Evolutionary conservation across 2,329 filamentous ascomycete species (phyloP).

Genomic region (Pseudogymnoascus sp.): DNA sequence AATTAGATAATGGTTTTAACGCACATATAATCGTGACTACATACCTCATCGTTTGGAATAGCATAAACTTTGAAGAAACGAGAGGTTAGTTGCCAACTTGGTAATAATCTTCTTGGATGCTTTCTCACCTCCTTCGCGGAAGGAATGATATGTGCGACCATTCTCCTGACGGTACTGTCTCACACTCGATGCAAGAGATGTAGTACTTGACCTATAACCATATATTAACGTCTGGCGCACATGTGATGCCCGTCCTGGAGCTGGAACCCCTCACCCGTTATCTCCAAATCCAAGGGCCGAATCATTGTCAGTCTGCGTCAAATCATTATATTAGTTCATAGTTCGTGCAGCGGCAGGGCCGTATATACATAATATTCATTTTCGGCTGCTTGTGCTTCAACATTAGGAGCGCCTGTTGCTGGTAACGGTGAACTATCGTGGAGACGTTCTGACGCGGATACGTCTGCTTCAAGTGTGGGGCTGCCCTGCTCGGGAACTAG

Average conservation of each 20-base stretch:
- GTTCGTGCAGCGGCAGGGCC: neutral
- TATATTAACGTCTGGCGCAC: neutral
- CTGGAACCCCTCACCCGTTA: neutral
- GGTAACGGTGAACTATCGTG: neutral
- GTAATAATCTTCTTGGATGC: neutral
- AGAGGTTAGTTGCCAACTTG: neutral
- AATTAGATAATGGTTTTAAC: neutral
- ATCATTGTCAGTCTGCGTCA: neutral
- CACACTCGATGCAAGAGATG: slow-evolving; percentile 28
- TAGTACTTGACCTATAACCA: slow-evolving; percentile 11
- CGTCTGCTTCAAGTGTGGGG: neutral
- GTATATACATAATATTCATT: neutral
- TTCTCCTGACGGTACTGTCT: slow-evolving; percentile 31
- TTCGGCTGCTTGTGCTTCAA: neutral
- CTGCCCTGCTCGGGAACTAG: neutral
- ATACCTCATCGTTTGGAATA: slow-evolving; percentile 12
- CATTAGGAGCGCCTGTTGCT: neutral
- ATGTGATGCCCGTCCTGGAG: neutral
- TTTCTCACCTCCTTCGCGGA: slow-evolving; percentile 13
- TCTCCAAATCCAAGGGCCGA: neutral
- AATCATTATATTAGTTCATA: neutral
- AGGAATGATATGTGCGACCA: slow-evolving; percentile 34
- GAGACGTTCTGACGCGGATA: neutral
- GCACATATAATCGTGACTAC: neutral
- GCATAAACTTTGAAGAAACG: slow-evolving; percentile 10